Evolutionary conservation across 805 yeast genomes (phyloP), one percentile per base, ranked within the genome.

Genomic region (Sugiyamaella smithiae): DNA sequence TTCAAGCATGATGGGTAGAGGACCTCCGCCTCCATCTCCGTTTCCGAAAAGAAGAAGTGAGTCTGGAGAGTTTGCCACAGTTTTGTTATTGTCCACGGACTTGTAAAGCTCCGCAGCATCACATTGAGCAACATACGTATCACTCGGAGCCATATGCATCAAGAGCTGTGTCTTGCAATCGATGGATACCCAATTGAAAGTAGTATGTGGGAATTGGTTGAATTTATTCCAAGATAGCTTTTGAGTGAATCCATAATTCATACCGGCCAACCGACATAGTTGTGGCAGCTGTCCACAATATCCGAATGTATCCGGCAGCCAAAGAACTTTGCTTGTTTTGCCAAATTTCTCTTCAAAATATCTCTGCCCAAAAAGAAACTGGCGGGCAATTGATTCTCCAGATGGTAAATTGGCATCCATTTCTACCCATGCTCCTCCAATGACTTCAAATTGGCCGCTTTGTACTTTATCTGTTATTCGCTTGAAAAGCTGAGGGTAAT

Each of bases 21-120:
- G 95, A 4, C 95, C 95, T 57, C 95, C 95, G 55, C 95, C 95
- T 59, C 95, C 95, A 63, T 86, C 95, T 59, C 95, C 95, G 58
- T 81, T 80, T 33, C 95, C 95, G 57, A 78, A 86, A 28, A 85
- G 67, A 59, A 86, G 68, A 55, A 86, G 69, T 0, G 90, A 88
- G 4, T 84, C 77, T 44, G 82, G 86, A 47, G 81, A 86, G 57
- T 77, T 78, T 40, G 84, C 74, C 53, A 82, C 67, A 56, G 85
- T 82, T 61, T 85, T 81, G 63, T 87, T 88, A 57, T 84, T 85
- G 20, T 71, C 64, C 44, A 79, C 76, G 1, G 89, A 82, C 62
- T 93, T 73, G 50, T 80, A 76, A 19, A 85, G 88, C 66, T 86
- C 95, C 22, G 91, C 93, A 65, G 84, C 85, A 59, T 85, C 77